Evolutionary conservation across 306 rosid species (phyloP).

Genomic region (Alnus glutinosa): DNA sequence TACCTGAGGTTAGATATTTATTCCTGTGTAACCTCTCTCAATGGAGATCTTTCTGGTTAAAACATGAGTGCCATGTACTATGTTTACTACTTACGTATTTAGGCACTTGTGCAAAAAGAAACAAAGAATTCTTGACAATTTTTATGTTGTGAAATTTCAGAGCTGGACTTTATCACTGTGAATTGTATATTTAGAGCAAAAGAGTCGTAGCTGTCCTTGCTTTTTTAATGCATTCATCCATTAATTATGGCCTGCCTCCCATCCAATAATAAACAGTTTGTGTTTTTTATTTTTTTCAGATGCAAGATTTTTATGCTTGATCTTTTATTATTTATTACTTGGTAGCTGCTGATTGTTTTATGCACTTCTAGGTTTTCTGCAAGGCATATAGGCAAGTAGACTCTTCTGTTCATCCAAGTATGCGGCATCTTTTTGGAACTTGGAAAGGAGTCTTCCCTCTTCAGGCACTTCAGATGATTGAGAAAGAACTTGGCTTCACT

Average conservation of each 20-base stretch:
- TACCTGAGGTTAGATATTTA: conserved; percentile 84
- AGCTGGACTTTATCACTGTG: conserved; percentile 14
- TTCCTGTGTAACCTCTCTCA: conserved; percentile 15
- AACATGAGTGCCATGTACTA: not conserved
- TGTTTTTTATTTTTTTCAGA: conserved; percentile 18
- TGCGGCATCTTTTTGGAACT: conserved; percentile 96
- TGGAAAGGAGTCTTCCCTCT: conserved; percentile 92
- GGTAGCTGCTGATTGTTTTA: conserved; percentile 28
- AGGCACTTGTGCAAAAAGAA: not conserved
- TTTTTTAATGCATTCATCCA: conserved; percentile 21
- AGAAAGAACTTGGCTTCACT: conserved; percentile 76
- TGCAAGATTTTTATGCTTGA: conserved; percentile 16
- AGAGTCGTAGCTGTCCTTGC: conserved; percentile 7
- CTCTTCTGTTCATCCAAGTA: conserved; percentile 63
- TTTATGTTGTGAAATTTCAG: conserved; percentile 18
- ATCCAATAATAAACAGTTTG: conserved; percentile 13
- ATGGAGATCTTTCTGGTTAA: conserved; percentile 1
- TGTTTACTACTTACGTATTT: not conserved
- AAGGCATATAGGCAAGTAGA: conserved; percentile 86
- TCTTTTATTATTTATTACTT: conserved; percentile 35
- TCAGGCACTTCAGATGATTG: conserved; percentile 74
- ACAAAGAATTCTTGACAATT: conserved; percentile 9
- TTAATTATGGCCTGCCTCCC: conserved; percentile 26
- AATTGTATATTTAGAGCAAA: not conserved
- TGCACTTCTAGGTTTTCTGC: conserved; percentile 75